phyloP scores from a whole-genome alignment of 371 early-diverging fungal species.

The Mortierella sp. region DNA sequence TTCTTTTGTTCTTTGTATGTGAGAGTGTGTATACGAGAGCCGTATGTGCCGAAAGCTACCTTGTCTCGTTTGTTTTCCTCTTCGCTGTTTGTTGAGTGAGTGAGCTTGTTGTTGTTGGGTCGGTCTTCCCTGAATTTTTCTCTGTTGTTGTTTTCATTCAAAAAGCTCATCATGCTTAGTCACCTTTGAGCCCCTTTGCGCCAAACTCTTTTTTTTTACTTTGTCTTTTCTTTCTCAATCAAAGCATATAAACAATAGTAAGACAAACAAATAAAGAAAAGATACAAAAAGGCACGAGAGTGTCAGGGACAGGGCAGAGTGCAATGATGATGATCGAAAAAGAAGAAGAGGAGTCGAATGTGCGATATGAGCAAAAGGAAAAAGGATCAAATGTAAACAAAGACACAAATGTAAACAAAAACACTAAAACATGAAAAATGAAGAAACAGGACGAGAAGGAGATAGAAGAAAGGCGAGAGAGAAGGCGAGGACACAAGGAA shows the following conservation, averaged over 20 bases:
- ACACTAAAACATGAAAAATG: neutral
- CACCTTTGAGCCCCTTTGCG: slow-evolving; percentile 7
- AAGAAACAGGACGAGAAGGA: neutral
- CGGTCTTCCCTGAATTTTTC: neutral
- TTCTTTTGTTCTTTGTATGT: neutral
- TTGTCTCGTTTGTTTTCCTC: neutral
- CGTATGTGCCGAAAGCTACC: neutral
- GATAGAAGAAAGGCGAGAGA: neutral
- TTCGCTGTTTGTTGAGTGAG: neutral
- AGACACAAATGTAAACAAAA: neutral
- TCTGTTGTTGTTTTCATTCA: neutral
- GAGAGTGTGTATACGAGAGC: too few relatives aligned
- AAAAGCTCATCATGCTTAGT: slow-evolving; percentile 10
- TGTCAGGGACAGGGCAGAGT: neutral
- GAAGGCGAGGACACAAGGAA: neutral
- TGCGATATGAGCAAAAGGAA: neutral
- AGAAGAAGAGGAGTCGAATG: neutral
- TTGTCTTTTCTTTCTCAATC: neutral
- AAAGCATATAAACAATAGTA: neutral
- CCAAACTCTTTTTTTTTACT: neutral
- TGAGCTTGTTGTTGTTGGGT: neutral
- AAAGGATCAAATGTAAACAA: neutral
- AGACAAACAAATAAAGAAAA: too few relatives aligned
- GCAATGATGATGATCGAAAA: neutral
- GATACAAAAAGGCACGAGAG: neutral